These are phyloP conservation scores for Neonectria neomacrospora DNA, from an alignment of 2,329 filamentous ascomycete genomes.

Conservation along the genomic window DNA sequence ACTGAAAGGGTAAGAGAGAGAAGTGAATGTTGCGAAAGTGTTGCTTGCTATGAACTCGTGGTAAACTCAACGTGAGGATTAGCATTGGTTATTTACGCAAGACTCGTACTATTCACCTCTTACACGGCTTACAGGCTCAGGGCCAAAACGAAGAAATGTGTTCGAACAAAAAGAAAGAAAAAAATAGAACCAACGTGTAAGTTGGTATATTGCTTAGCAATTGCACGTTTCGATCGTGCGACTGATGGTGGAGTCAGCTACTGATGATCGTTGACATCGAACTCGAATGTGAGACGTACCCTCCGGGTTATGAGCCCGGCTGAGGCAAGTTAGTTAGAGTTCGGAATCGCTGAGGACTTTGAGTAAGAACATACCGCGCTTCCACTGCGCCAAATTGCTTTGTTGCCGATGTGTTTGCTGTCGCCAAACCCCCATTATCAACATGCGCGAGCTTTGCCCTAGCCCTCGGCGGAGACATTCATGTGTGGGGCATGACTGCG, in stretches of 20 bases:
- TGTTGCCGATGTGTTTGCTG: neutral
- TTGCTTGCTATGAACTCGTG: neutral
- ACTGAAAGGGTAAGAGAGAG: neutral
- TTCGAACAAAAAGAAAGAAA: neutral
- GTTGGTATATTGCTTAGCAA: conserved; percentile 5
- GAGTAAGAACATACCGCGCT: conserved; percentile 19
- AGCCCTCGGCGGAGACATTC: conserved; percentile 20
- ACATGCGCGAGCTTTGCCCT: conserved; percentile 4
- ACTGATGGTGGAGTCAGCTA: conserved; percentile 6
- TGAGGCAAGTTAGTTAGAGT: conserved; percentile 9
- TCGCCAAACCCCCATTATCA: neutral
- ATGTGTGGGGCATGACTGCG: neutral
- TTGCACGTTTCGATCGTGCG: conserved; percentile 29
- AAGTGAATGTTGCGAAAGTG: neutral
- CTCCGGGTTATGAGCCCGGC: conserved; percentile 29
- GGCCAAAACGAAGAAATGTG: neutral
- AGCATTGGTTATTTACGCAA: neutral
- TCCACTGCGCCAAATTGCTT: conserved; percentile 24
- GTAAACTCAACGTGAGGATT: neutral
- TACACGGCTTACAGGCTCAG: neutral
- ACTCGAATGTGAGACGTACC: conserved; percentile 13
- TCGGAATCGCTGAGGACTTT: neutral
- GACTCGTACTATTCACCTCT: neutral
- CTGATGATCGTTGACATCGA: neutral
- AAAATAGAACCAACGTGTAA: neutral